Evolutionary conservation across 2,329 filamentous ascomycete genomes (phyloP).

Genomic region (Colletotrichum agaves): DNA sequence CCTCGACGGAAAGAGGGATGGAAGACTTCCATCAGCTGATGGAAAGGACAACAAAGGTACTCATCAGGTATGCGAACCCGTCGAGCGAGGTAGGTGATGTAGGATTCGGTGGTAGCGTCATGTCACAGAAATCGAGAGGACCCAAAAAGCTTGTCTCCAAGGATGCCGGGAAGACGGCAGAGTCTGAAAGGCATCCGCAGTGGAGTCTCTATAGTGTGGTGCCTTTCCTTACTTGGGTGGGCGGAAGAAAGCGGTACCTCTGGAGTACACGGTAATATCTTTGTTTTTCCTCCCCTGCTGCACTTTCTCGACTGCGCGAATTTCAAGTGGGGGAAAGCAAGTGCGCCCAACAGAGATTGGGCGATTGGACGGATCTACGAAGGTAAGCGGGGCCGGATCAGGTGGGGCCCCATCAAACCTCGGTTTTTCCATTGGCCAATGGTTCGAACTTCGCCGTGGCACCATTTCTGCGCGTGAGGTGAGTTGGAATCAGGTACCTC

Average conservation of each 20-base stretch:
- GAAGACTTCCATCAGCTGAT: not conserved
- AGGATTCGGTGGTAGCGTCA: conserved; percentile 20
- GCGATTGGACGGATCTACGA: conserved; percentile 18
- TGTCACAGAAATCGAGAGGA: conserved; percentile 32
- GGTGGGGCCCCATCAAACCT: conserved; percentile 16
- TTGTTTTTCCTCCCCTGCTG: no score
- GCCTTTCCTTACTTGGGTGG: not conserved
- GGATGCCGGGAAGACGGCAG: conserved; percentile 38
- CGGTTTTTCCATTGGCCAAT: conserved; percentile 16
- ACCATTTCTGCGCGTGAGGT: not conserved
- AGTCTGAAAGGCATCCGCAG: conserved; percentile 22
- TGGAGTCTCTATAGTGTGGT: conserved; percentile 1
- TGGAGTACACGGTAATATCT: no score
- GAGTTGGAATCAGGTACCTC: conserved; percentile 7
- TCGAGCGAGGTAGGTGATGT: not conserved
- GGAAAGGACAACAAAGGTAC: not conserved
- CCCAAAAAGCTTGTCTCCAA: conserved; percentile 37
- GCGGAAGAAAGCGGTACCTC: no score
- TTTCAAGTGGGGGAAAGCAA: not conserved
- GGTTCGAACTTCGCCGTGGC: not conserved
- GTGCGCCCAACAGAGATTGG: conserved; percentile 14
- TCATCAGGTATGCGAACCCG: not conserved
- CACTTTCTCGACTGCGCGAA: not conserved
- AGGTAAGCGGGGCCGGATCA: not conserved
- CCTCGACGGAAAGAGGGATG: not conserved